Evolutionary conservation across 768 basidiomycete genomes (phyloP).

Genomic region (Naganishia randhawae): DNA sequence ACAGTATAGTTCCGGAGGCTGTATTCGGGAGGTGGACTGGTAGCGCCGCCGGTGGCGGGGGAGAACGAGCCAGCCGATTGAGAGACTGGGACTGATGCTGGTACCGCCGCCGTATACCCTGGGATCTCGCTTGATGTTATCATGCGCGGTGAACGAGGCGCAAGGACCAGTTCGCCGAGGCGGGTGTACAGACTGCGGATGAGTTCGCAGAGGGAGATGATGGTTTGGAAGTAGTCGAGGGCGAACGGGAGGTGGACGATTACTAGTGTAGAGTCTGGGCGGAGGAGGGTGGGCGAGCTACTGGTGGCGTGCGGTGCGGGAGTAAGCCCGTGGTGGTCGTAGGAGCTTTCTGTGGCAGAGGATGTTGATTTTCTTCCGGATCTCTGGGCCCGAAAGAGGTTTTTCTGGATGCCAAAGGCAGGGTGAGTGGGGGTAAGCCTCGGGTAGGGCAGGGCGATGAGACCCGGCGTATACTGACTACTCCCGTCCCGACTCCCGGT

Average conservation of each 20-base stretch:
- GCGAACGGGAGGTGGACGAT: constrained; percentile 37
- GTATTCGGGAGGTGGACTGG: too few relatives aligned
- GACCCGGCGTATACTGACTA: constrained; percentile 37
- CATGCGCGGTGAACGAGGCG: too few relatives aligned
- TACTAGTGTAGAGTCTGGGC: constrained; percentile 6
- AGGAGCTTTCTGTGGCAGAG: background rate
- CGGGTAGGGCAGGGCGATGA: background rate
- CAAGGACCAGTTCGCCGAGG: constrained; percentile 36
- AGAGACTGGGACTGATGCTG: background rate
- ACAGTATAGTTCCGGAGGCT: background rate
- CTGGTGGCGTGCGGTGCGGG: too few relatives aligned
- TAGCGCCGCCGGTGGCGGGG: too few relatives aligned
- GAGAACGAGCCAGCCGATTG: too few relatives aligned
- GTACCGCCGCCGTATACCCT: background rate
- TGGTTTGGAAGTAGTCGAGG: constrained; percentile 39
- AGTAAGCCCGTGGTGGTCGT: background rate
- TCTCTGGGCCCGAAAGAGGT: constrained; percentile 40
- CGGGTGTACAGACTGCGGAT: constrained; percentile 48
- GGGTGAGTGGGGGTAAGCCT: background rate
- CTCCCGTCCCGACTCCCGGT: constrained; percentile 18
- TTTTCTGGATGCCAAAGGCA: constrained; percentile 32
- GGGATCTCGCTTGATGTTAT: background rate
- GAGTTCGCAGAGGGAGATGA: constrained; percentile 37
- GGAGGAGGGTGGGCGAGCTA: background rate
- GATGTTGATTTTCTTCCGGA: constrained; percentile 29